Evolutionary conservation across 192 early-diverging fungal species (phyloP).

Genomic region (Neocallimastix lanati): DNA sequence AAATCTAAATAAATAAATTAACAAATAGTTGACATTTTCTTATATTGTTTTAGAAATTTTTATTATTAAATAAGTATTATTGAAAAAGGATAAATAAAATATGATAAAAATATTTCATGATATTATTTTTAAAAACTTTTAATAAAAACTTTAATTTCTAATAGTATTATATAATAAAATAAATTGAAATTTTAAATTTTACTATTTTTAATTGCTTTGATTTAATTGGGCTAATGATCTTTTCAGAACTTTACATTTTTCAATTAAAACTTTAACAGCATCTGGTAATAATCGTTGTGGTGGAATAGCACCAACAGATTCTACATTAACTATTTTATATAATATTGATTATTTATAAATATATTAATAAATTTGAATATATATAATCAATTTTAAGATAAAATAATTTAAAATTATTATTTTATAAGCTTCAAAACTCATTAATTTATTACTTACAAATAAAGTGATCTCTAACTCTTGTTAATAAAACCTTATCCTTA

Average conservation of each 20-base stretch:
- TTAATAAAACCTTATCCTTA: slow-evolving; percentile 69
- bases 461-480: slow-evolving; percentile 87
- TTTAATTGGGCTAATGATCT: not conserved
- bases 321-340: slow-evolving; percentile 45
- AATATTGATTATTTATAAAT: not conserved
- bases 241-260: slow-evolving; percentile 41
- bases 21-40: too few species aligned
- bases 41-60: too few species aligned
- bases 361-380: too few species aligned
- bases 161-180: not conserved
- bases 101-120: too few species aligned
- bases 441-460: slow-evolving; percentile 60
- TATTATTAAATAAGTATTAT: too few species aligned
- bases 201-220: not conserved
- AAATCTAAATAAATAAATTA: too few species aligned
- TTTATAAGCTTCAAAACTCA: too few species aligned
- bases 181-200: not conserved
- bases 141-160: not conserved
- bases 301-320: slow-evolving; percentile 64
- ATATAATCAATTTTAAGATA: too few species aligned
- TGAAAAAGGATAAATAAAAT: too few species aligned
- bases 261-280: slow-evolving; percentile 57
- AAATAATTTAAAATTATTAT: too few species aligned
- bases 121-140: too few species aligned
- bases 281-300: slow-evolving; percentile 59